Conservation (phyloP, 2,329 filamentous ascomycete genomes). For the Ophiostoma australiae region DNA sequence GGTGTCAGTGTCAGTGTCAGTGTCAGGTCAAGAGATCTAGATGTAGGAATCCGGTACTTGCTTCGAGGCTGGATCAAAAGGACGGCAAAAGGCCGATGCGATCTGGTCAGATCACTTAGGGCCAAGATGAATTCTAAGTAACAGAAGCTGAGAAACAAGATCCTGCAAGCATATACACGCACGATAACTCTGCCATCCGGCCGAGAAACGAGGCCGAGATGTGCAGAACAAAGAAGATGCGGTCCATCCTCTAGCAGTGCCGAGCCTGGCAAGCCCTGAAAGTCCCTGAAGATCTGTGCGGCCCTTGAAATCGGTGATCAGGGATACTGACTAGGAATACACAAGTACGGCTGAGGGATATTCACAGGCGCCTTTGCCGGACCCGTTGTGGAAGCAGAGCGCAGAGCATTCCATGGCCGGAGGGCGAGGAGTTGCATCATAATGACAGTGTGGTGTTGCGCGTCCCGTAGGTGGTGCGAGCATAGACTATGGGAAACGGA, state of each 20-base stretch:
- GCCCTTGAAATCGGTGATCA: no score
- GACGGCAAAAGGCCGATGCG: no score
- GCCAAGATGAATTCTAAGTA: neutral
- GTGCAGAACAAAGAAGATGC: no score
- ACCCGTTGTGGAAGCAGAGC: neutral
- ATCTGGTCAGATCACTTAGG: no score
- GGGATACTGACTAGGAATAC: neutral
- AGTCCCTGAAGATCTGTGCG: neutral
- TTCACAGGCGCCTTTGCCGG: neutral
- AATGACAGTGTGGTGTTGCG: neutral
- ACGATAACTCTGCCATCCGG: no score
- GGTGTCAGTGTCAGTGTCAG: neutral
- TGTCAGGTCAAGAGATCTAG: no score
- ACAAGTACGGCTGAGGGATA: neutral
- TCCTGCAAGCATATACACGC: no score
- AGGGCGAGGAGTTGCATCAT: neutral
- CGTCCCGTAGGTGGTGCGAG: no score
- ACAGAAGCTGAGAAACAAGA: neutral
- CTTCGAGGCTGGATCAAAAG: no score
- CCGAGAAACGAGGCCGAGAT: no score
- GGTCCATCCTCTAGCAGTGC: no score
- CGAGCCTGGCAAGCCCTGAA: neutral
- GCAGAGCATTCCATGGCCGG: neutral
- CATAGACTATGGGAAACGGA: neutral
- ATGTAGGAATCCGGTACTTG: no score